A percentile compares a stretch with the other conserved stretches of the same genome.
Conservation (phyloP, 768 basidiomycete species). For the Collybiopsis confluens region DNA sequence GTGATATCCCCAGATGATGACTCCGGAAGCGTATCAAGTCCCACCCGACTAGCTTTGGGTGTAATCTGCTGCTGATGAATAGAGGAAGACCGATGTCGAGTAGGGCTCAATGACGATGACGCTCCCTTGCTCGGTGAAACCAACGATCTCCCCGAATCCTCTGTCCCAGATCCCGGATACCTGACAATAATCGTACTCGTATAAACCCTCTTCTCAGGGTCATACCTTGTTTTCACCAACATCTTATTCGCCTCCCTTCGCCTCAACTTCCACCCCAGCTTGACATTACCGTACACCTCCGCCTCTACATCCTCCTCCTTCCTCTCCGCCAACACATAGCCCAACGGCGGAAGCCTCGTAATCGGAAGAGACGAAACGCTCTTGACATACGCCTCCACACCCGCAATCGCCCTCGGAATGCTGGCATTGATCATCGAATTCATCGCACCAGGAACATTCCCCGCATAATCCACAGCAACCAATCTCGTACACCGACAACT, state of each 20-base stretch:
- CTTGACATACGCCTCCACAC: constrained; percentile 74
- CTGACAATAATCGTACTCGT: constrained; percentile 46
- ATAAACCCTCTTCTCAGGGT: constrained; percentile 47
- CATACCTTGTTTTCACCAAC: constrained; percentile 53
- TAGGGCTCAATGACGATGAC: constrained; percentile 4
- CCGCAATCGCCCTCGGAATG: constrained; percentile 66
- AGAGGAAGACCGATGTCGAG: not conserved
- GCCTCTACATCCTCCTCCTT: constrained; percentile 41
- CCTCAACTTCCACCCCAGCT: constrained; percentile 56
- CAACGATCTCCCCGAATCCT: constrained; percentile 14
- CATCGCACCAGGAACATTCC: constrained; percentile 77
- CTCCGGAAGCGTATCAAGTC: constrained; percentile 17
- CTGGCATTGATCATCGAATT: constrained; percentile 83
- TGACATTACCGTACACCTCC: constrained; percentile 11
- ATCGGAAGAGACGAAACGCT: constrained; percentile 59
- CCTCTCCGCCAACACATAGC: constrained; percentile 53
- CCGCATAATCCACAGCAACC: constrained; percentile 82
- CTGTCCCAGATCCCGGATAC: constrained; percentile 16
- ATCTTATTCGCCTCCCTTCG: constrained; percentile 55
- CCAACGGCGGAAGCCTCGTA: constrained; percentile 63
- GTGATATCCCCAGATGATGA: no score
- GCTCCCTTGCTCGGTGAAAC: constrained; percentile 14
- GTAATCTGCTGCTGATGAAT: constrained; percentile 27
- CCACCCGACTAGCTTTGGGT: constrained; percentile 37
- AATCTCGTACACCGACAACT: constrained; percentile 86